Conservation (phyloP, 345 rosid species). For the Brassica carinata region DNA sequence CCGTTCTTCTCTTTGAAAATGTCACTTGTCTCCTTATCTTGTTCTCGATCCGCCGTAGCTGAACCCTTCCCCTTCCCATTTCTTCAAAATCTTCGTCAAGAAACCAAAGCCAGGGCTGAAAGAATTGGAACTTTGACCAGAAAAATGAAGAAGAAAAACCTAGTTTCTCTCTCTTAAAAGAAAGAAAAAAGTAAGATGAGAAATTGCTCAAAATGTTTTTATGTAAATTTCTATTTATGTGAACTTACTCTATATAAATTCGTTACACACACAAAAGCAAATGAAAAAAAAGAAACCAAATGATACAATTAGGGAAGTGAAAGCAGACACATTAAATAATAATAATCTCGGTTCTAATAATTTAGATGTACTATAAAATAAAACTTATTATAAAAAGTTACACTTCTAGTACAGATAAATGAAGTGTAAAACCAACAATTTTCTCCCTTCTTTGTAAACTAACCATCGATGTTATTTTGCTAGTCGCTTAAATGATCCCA, state of each 20-base stretch:
- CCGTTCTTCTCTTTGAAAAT: conserved; percentile 91
- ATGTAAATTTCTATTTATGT: conserved; percentile 18
- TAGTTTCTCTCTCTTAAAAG: conserved; percentile 27
- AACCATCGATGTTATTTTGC: not conserved
- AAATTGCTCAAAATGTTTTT: not conserved
- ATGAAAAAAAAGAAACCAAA: conserved; percentile 30
- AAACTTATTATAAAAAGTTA: not conserved
- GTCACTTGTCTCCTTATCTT: conserved; percentile 99
- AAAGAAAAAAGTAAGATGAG: conserved; percentile 17
- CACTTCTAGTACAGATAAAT: not conserved
- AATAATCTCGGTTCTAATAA: not conserved
- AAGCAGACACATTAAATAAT: conserved; percentile 10
- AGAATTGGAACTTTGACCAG: conserved; percentile 18
- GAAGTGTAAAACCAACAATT: not conserved
- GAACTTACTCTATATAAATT: conserved; percentile 3
- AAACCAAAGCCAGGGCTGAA: not conserved
- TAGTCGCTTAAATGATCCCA: not conserved
- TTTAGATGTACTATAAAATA: too few relatives aligned
- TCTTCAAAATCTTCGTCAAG: not conserved
- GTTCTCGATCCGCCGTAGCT: conserved; percentile 96
- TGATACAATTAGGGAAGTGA: conserved; percentile 41
- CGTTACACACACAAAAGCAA: not conserved
- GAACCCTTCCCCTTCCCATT: conserved; percentile 99
- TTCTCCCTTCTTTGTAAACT: not conserved
- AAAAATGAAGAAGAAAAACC: conserved; percentile 12